Base-by-base conservation (phyloP, 345 rosid genomes). In the Laguncularia racemosa region DNA sequence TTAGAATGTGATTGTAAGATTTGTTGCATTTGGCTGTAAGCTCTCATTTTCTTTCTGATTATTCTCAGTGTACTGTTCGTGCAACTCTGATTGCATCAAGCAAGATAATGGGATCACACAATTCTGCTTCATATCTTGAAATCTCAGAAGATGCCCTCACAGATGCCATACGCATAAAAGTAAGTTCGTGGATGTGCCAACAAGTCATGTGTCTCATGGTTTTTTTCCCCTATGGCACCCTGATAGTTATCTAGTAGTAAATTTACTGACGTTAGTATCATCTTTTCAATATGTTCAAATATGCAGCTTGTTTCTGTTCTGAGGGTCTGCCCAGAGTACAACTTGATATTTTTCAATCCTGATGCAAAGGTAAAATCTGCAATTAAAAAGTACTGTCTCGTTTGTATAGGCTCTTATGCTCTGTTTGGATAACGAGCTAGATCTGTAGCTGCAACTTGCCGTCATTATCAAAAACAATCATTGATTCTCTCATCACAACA, bases 251-350 rank as follows among this genome's bases (percentile, higher is more conserved):
- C 6, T 9, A 33, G 40, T 33, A 33, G 9, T 33, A 33, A 4
- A 33, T 33, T 6, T 33, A 33, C 40, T 33, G 7, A 33, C 9
- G 11, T 33, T 33, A 9, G 40, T 33, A 33, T 33, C 11, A 9
- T 33, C 40, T 33, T 33, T 33, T 33, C 40, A 6, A 33, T 33
- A 33, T 6, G 11, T 33, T 33, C 11, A 9, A 33, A 4, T 33
- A 16, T 78, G 87, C 93, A 92, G 98, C 81, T 92, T 65, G 93
- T 92, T 78, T 88, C 98, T 50, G 71, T 84, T 47, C 66, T 88
- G 69, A 76, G 78, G 75, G 82, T 88, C 59, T 59, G 75, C 61
- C 98, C 98, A 6, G 95, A 80, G 70, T 86, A 81, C 87, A 86
- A 55, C 76, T 71, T 92, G 77, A 66, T 92, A 58, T 78, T 67